Percentiles rank a stretch among this genome's conserved stretches.
These are phyloP conservation scores for Ceratobasidium sp. DNA, from an alignment of 1,284 basidiomycete species.

Conservation along the genomic window DNA sequence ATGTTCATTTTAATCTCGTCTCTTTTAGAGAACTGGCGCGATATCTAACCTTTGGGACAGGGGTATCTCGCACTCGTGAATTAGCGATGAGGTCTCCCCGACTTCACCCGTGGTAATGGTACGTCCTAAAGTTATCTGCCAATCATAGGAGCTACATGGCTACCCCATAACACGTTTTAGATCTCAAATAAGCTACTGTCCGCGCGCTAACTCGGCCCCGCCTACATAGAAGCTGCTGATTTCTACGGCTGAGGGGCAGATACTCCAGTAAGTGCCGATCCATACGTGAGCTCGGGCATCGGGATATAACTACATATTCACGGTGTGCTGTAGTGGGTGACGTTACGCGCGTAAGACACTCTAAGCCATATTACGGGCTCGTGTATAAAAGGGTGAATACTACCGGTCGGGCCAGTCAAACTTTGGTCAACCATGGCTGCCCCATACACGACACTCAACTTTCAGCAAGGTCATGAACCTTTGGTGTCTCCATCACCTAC, in stretches of 20 bases:
- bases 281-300: background rate
- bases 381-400: background rate
- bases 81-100: background rate
- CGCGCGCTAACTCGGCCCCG: background rate
- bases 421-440: conserved; percentile 10
- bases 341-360: background rate
- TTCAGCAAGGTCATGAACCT: conserved; percentile 2
- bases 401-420: too few species aligned
- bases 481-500: conserved; percentile 30
- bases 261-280: background rate
- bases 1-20: background rate
- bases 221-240: conserved; percentile 8
- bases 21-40: background rate
- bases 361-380: background rate
- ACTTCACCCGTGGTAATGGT: background rate
- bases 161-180: background rate
- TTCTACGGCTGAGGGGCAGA: background rate
- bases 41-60: background rate
- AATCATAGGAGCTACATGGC: background rate
- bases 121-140: background rate
- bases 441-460: background rate
- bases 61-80: background rate
- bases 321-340: background rate
- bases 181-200: background rate
- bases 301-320: conserved; percentile 1